A percentile compares a stretch with the other conserved stretches of the same genome.
phyloP scores from a whole-genome alignment of 2,329 filamentous ascomycete species.

The Monosporascus ibericus region DNA sequence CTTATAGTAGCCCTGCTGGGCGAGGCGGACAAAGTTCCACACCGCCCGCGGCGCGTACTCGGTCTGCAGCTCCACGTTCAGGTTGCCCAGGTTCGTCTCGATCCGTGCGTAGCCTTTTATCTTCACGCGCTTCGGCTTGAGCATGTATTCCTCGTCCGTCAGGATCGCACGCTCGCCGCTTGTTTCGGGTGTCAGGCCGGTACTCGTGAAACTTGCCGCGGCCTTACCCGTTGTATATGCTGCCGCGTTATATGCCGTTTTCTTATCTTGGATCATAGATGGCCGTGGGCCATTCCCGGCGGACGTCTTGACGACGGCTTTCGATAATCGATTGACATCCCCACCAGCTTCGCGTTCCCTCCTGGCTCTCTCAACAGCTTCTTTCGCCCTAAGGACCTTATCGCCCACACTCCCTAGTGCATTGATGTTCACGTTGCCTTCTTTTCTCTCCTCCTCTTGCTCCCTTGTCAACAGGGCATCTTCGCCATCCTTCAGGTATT shows the following conservation, averaged over 20 bases:
- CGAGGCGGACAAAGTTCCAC: conserved; percentile 90
- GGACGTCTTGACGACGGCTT: conserved; percentile 33
- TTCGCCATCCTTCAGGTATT: conserved; percentile 78
- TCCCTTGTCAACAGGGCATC: conserved; percentile 62
- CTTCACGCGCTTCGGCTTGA: conserved; percentile 84
- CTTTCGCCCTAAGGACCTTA: conserved; percentile 87
- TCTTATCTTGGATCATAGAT: conserved; percentile 50
- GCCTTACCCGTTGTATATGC: conserved; percentile 85
- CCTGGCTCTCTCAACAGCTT: conserved; percentile 86
- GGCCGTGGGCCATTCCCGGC: conserved; percentile 27
- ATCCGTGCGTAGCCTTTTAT: conserved; percentile 88
- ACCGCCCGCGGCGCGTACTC: conserved; percentile 90
- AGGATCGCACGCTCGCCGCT: conserved; percentile 80
- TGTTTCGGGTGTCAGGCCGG: conserved; percentile 86
- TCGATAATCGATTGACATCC: conserved; percentile 49
- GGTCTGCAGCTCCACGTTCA: conserved; percentile 85
- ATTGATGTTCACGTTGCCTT: conserved; percentile 67
- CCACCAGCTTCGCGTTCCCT: conserved; percentile 60
- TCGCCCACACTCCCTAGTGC: conserved; percentile 71
- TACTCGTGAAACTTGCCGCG: conserved; percentile 92
- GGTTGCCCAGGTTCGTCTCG: conserved; percentile 73
- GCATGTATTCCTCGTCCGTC: conserved; percentile 93
- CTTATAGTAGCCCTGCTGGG: conserved; percentile 86
- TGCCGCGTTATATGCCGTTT: conserved; percentile 74
- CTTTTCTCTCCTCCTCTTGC: conserved; percentile 60